These are phyloP conservation scores for Taiozyma sp. DNA, from an alignment of 1,139 yeast species.

Conservation along the genomic window DNA sequence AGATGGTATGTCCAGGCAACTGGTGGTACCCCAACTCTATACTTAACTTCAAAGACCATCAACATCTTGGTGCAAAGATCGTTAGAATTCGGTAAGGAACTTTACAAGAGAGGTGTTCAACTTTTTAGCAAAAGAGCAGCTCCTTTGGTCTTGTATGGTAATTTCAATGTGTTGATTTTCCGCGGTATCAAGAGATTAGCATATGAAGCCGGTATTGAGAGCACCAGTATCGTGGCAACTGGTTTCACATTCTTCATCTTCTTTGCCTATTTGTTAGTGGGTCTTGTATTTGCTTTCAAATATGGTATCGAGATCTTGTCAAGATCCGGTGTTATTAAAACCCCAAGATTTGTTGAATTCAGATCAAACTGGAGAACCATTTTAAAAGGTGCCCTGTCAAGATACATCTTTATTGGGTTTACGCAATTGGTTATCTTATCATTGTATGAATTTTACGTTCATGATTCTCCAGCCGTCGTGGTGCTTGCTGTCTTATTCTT, in stretches of 20 bases:
- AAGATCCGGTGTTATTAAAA: constrained; percentile 38
- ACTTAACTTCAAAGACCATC: constrained; percentile 49
- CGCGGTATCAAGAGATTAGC: constrained; percentile 78
- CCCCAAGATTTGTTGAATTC: constrained; percentile 42
- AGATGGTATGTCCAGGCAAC: constrained; percentile 80
- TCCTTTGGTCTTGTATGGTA: constrained; percentile 34
- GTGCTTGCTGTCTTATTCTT: constrained; percentile 64
- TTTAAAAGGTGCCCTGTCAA: constrained; percentile 60
- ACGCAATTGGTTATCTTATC: constrained; percentile 66
- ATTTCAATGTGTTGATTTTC: constrained; percentile 46
- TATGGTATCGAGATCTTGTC: constrained; percentile 42
- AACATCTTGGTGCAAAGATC: constrained; percentile 70
- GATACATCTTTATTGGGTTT: constrained; percentile 71
- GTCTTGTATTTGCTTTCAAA: constrained; percentile 41
- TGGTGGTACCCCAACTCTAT: constrained; percentile 66
- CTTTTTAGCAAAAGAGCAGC: constrained; percentile 26
- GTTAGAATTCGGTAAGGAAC: constrained; percentile 26
- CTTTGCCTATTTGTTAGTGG: constrained; percentile 59
- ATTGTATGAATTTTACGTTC: constrained; percentile 66
- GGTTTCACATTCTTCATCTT: constrained; percentile 71
- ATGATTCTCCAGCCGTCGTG: constrained; percentile 71
- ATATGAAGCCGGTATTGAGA: constrained; percentile 60
- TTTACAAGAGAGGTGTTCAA: constrained; percentile 17
- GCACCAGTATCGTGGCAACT: constrained; percentile 66
- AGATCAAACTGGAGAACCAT: constrained; percentile 48